A percentile compares a stretch with the other conserved stretches of the same genome.
phyloP scores from a whole-genome alignment of 805 yeast species.

The Kuraishia capsulata region DNA sequence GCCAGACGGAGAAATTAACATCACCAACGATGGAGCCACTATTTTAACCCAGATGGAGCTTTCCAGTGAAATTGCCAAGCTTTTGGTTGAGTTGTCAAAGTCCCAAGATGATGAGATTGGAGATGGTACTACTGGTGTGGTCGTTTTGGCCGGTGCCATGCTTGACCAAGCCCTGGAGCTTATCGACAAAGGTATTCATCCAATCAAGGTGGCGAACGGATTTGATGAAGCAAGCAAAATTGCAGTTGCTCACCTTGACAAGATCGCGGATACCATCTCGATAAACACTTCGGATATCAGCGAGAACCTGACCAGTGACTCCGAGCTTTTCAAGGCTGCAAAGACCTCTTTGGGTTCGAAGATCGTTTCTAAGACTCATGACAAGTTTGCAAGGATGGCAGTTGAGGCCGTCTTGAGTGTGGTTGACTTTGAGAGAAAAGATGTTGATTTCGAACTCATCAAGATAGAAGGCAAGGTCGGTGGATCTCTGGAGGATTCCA shows the following conservation, averaged over 20 bases:
- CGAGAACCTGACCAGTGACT: slow-evolving; percentile 21
- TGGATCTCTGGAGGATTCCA: slow-evolving; percentile 82
- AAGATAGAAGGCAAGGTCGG: slow-evolving; percentile 95
- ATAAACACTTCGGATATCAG: slow-evolving; percentile 34
- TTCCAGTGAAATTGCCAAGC: slow-evolving; percentile 91
- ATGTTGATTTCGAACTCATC: slow-evolving; percentile 94
- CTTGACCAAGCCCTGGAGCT: slow-evolving; percentile 91
- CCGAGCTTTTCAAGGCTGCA: slow-evolving; percentile 82
- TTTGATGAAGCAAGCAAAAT: slow-evolving; percentile 94
- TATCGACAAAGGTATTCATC: slow-evolving; percentile 95
- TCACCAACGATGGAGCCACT: slow-evolving; percentile 98
- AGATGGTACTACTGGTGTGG: slow-evolving; percentile 99
- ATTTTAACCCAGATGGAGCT: slow-evolving; percentile 92
- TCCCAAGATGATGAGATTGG: slow-evolving; percentile 98
- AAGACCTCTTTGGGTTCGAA: slow-evolving; percentile 92
- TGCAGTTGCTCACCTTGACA: slow-evolving; percentile 71
- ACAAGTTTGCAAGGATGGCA: slow-evolving; percentile 92
- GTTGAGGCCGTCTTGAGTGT: slow-evolving; percentile 92
- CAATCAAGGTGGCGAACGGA: slow-evolving; percentile 94
- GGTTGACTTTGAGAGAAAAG: slow-evolving; percentile 85
- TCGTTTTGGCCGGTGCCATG: slow-evolving; percentile 89
- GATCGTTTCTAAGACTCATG: slow-evolving; percentile 90
- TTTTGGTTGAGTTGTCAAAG: slow-evolving; percentile 84
- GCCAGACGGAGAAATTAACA: slow-evolving; percentile 96
- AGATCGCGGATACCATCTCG: slow-evolving; percentile 58